Evolutionary conservation across 257 asterid genomes (phyloP), one percentile per base, ranked within the genome.

Genomic region (Solanum pinnatisectum): DNA sequence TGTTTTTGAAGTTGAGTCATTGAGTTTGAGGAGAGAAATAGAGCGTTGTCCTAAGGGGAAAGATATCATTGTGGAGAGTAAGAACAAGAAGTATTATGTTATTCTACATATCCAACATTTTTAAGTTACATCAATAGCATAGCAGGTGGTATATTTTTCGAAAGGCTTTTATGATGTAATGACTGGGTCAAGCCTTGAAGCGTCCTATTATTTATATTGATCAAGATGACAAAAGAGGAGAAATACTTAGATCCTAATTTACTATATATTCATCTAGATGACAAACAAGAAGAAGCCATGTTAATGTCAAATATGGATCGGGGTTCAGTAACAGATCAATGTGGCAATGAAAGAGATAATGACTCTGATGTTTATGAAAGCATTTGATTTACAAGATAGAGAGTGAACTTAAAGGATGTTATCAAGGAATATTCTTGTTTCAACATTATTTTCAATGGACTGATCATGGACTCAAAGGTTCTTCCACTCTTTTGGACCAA

Each of bases 351-450:
- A 10, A 85, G 42, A 4, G 83, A 88, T 86, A 89, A 85, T 35
- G 86, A 83, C 40, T 4, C 0, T 40, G 91, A 90, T 83, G 86
- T 91, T 30, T 77, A 83, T 25, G 89, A 91, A 33, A 89, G 88
- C 39, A 86, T 86, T 81, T 87, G 91, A 72, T 87, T 88, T 73
- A 87, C 91, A 2, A 87, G 90, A 59, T 32, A 93, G 5, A 73
- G 15, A 23, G n/a, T 91, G 1, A 87, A 86, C 6, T 90, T 93
- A 37, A 91, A 90, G 44, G 94, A 91, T 35, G 85, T 91, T 1
- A 8, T 37, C 40, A 93, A 89, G 89, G 79, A 91, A 84, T 90
- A 92, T 9, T 82, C 88, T 68, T 89, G 89, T 89, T 95, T 95
- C 90, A 88, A 37, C 40, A 37, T 37, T 37, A 37, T 37, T 37